Percentiles rank a stretch among this genome's conserved stretches.
Conservation (phyloP, 306 rosid genomes). For the Begonia loranthoides region DNA sequence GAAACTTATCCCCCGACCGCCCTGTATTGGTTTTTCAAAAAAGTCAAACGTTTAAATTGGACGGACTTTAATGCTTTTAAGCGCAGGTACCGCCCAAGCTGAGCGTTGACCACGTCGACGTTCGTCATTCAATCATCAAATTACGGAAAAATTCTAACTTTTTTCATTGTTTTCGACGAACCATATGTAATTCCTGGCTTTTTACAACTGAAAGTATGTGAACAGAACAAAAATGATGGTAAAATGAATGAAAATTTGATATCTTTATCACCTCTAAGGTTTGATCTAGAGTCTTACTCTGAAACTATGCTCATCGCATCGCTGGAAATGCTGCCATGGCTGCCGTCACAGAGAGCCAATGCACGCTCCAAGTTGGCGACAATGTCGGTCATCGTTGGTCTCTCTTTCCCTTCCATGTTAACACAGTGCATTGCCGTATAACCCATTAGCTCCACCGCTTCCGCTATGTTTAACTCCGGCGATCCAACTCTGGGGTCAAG, state of each 20-base stretch:
- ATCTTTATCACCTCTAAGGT: slow-evolving; percentile 3
- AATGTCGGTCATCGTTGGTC: slow-evolving; percentile 84
- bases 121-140: no score
- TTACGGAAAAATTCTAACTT: slow-evolving; percentile 10
- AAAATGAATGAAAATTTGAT: slow-evolving; percentile 18
- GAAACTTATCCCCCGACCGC: no score
- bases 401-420: slow-evolving; percentile 81
- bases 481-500: slow-evolving; percentile 60
- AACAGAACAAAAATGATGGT: slow-evolving; percentile 3
- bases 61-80: no score
- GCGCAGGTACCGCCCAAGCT: no score
- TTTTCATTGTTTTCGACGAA: no score
- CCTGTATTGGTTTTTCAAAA: no score
- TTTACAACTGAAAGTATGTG: no score
- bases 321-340: slow-evolving; percentile 56
- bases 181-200: neutral
- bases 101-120: no score
- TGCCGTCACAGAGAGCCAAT: slow-evolving; percentile 36
- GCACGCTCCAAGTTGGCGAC: slow-evolving; percentile 74
- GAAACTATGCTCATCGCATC: slow-evolving; percentile 47
- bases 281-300: slow-evolving; percentile 25
- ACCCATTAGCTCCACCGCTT: slow-evolving; percentile 75
- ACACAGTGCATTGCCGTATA: slow-evolving; percentile 76
- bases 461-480: slow-evolving; percentile 44
- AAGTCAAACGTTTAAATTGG: no score